Evolutionary conservation across 257 asterid species (phyloP).

Genomic region (Fraxinus anomala): DNA sequence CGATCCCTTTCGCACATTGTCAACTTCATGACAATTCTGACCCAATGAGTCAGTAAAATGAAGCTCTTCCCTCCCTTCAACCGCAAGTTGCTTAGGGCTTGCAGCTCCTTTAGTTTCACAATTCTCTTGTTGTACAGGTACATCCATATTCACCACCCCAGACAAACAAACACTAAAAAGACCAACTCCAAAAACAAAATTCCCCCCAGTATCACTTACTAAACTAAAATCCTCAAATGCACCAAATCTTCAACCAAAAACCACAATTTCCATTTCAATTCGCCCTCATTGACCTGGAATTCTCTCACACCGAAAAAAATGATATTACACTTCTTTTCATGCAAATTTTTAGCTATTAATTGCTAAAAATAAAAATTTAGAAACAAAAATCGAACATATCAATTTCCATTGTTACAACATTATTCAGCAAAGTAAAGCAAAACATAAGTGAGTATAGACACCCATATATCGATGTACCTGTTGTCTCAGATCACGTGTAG

Average conservation of each 20-base stretch:
- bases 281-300: constrained; percentile 28
- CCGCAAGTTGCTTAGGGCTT: constrained; percentile 27
- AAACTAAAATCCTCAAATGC: constrained; percentile 18
- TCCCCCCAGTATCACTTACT: constrained; percentile 7
- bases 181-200: constrained; percentile 5
- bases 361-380: background rate
- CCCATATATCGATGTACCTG: constrained; percentile 21
- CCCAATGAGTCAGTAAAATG: constrained; percentile 23
- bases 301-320: constrained; percentile 7
- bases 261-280: constrained; percentile 11
- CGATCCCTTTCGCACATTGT: constrained; percentile 24
- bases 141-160: constrained; percentile 31
- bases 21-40: constrained; percentile 18
- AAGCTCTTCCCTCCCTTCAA: constrained; percentile 23
- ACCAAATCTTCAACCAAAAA: constrained; percentile 17
- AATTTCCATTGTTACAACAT: constrained; percentile 21
- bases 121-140: constrained; percentile 17
- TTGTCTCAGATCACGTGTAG: constrained; percentile 33
- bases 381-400: background rate
- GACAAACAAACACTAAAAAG: constrained; percentile 2
- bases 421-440: constrained; percentile 12
- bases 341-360: constrained; percentile 25
- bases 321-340: constrained; percentile 16
- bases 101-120: constrained; percentile 12
- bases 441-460: constrained; percentile 9